Evolutionary conservation across 2,329 filamentous ascomycete genomes (phyloP), one percentile per base, ranked within the genome.

Genomic region (Seiridium unicorne): DNA sequence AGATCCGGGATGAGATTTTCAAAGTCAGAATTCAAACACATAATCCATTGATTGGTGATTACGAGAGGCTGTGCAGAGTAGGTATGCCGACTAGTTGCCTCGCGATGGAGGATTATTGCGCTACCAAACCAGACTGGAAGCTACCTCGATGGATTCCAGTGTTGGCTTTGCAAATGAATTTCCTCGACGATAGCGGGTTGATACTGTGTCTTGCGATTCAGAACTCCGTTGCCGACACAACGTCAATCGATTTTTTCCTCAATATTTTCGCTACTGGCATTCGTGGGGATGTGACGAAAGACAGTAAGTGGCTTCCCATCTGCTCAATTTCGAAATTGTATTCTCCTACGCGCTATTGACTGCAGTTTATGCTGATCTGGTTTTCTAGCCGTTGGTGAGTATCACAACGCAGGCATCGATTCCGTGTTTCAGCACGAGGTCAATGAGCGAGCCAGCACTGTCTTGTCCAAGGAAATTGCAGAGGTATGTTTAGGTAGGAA

Each of bases 81-180:
- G 49, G 57, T 8, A 64, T 63, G 62, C 63, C 61, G 11, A 61
- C 63, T 32, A 60, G 58, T 3, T 60, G 63, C 51, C 63, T 44
- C 57, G 58, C 49, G 5, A 47, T 10, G 10, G 44, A 58, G 9
- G 49, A 64, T 3, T 66, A 55, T 44, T 63, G 61, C 7, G 54
- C 48, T 1, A 35, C 59, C 13, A 60, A 61, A 13, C 6, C 40
- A 3, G 8, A 4, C 7, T 35, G 38, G 46, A 11, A 47, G 4
- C 10, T 44, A 4, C 35, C 13, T 8, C 48, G 57, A 7, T 66
- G 63, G 61, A 53, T 51, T 9, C 64, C 58, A 3, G 64, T 49
- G 42, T 57, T 63, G 42, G 62, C 63, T 5, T 35, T 64, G 9
- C 62, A 66, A 40, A 62, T 59, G 9, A 66, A 57, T 48, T 62